Base-by-base conservation (phyloP, 1,139 yeast species). In the Yamadazyma triangularis region DNA sequence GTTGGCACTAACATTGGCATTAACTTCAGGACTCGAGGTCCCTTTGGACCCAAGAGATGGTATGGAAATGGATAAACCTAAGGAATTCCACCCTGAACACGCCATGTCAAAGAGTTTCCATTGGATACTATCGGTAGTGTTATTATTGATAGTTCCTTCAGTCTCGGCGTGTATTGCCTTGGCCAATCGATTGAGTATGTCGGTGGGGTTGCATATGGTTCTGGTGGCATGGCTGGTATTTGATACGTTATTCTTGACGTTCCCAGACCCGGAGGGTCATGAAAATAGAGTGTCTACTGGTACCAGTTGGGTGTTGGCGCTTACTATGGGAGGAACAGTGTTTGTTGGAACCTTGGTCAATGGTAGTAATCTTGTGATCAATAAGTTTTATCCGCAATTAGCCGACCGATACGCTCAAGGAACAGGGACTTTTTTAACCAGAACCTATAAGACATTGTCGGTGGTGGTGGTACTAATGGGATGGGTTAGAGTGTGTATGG, bases 401-500 rank as follows among this genome's bases (percentile, higher is more conserved):
- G 41, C 50, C 15, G 43, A 58, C 1, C 45, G 50, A 13, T 33
- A 38, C 24, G 41, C 10, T 12, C 9, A 16, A 14, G 22, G 20
- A 6, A 27, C 29, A 27, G 16, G 16, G 9, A 16, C 13, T 6
- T 4, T 28, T 7, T 43, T 21, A 23, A 23, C 19, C 16, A 28
- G 51, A 3, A 13, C 35, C n/a, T 79, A 79, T 50, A 70, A 72
- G 41, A 44, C 58, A 0, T 46, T 73, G 2, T 67, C 84, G 3
- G 53, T 75, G 9, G 24, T 72, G 15, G 49, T 60, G 4, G 72
- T 69, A 0, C 38, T 78, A 7, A 65, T 76, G 3, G 89, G 87
- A 1, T 76, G 60, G 74, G 81, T 88, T 7, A 79, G 87, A 42
- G 73, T 77, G 22, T 79, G 88, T 32, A 60, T 89, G 60, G 93